These are phyloP conservation scores for Xylaria sp. DNA, from an alignment of 2,329 filamentous ascomycete species.

Conservation along the genomic window DNA sequence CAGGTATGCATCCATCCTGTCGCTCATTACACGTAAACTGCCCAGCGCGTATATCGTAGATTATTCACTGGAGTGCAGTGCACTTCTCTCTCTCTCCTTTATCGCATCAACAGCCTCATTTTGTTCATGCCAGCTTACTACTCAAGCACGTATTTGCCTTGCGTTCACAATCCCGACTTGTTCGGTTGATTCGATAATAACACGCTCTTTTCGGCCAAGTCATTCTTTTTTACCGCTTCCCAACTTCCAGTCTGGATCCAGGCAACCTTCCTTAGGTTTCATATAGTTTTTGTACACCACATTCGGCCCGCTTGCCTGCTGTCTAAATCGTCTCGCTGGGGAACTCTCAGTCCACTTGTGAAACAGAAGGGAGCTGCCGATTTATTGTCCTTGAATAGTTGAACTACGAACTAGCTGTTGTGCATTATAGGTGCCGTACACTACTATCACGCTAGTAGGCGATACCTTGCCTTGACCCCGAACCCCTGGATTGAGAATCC, in stretches of 20 bases:
- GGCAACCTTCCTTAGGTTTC: constrained; percentile 27
- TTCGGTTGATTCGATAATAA: constrained; percentile 14
- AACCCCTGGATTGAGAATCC: constrained; percentile 47
- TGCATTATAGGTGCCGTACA: constrained; percentile 21
- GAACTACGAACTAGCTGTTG: neutral
- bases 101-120: constrained; percentile 15
- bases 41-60: constrained; percentile 7
- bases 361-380: constrained; percentile 41
- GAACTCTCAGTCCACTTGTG: constrained; percentile 42
- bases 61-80: neutral
- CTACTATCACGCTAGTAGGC: constrained; percentile 10
- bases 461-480: constrained; percentile 27
- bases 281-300: constrained; percentile 9
- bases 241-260: constrained; percentile 6
- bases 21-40: constrained; percentile 29
- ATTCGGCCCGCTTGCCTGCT: constrained; percentile 28
- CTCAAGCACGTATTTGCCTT: constrained; percentile 9
- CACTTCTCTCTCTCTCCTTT: constrained; percentile 22
- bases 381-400: constrained; percentile 24
- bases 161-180: constrained; percentile 3
- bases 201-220: constrained; percentile 26
- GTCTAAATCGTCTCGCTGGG: constrained; percentile 37
- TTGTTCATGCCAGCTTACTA: constrained; percentile 13
- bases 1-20: constrained; percentile 24
- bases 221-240: constrained; percentile 14